Evolutionary conservation across 352 stramenopile species (phyloP).

Genomic region (Globisporangium megalacanthum): DNA sequence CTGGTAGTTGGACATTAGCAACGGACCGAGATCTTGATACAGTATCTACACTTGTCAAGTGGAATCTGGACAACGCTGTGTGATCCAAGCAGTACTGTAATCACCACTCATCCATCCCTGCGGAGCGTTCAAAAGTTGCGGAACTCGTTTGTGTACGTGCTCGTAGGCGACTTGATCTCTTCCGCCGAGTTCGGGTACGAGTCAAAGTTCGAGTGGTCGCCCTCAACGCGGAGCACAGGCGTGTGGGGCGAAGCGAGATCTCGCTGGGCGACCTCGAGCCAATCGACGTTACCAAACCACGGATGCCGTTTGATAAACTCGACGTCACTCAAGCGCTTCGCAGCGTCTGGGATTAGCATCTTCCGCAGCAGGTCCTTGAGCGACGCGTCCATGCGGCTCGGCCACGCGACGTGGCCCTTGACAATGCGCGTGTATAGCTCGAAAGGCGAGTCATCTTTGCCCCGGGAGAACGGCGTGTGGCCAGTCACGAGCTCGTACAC

Average conservation of each 20-base stretch:
- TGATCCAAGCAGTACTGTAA: background rate
- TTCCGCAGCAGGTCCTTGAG: slow-evolving; percentile 59
- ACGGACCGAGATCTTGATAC: no score
- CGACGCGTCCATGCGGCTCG: slow-evolving; percentile 28
- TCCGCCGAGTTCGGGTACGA: slow-evolving; percentile 53
- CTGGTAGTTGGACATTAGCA: no score
- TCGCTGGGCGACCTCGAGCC: slow-evolving; percentile 35
- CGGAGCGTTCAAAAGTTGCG: slow-evolving; percentile 26
- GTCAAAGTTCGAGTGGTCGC: slow-evolving; percentile 63
- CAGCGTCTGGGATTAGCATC: slow-evolving; percentile 57
- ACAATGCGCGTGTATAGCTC: slow-evolving; percentile 82
- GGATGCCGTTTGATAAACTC: slow-evolving; percentile 45
- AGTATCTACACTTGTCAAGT: no score
- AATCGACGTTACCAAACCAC: slow-evolving; percentile 70
- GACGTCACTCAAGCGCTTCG: slow-evolving; percentile 41
- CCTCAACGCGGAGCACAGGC: slow-evolving; percentile 28
- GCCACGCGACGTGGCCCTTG: slow-evolving; percentile 49
- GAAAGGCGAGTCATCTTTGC: slow-evolving; percentile 82
- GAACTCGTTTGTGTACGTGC: slow-evolving; percentile 30
- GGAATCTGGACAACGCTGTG: no score
- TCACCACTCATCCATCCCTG: background rate
- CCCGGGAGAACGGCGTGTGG: slow-evolving; percentile 68
- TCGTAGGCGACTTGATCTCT: slow-evolving; percentile 29
- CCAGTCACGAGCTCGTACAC: slow-evolving; percentile 79
- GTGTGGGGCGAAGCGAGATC: slow-evolving; percentile 44